Conservation (phyloP, 768 basidiomycete species). For the Royoungia palumana region DNA sequence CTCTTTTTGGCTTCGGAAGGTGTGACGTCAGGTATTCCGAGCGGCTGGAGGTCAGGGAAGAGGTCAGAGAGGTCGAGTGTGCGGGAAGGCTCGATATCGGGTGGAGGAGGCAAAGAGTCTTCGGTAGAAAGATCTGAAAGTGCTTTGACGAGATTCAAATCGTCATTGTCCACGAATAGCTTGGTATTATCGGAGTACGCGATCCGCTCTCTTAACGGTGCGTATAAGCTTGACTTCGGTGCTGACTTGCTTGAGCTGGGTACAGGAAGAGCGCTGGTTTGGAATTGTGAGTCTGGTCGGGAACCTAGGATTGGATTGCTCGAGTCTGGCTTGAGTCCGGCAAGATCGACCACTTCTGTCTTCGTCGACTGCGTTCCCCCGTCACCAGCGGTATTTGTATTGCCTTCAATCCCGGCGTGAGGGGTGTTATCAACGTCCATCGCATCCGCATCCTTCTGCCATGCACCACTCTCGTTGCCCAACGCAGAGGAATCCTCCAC, state of each 20-base stretch:
- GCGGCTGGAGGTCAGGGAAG: constrained; percentile 80
- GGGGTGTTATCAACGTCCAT: constrained; percentile 35
- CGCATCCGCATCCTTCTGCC: constrained; percentile 21
- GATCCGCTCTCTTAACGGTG: constrained; percentile 58
- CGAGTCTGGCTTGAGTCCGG: constrained; percentile 54
- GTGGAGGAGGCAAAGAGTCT: constrained; percentile 11
- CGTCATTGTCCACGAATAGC: constrained; percentile 54
- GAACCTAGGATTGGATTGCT: constrained; percentile 50
- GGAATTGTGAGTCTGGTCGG: constrained; percentile 39
- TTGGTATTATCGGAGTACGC: constrained; percentile 41
- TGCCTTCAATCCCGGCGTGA: constrained; percentile 28
- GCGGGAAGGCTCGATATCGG: constrained; percentile 25
- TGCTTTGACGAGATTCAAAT: constrained; percentile 49
- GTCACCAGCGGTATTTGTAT: constrained; percentile 3
- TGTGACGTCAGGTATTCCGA: constrained; percentile 49
- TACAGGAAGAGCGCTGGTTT: constrained; percentile 13
- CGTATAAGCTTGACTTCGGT: constrained; percentile 44
- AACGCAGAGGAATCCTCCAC: constrained; percentile 53
- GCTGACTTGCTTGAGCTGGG: constrained; percentile 36
- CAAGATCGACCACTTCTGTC: constrained; percentile 22
- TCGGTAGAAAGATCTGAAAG: constrained; percentile 39
- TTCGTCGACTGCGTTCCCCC: constrained; percentile 24
- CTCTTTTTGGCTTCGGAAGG: constrained; percentile 45
- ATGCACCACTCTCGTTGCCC: constrained; percentile 17
- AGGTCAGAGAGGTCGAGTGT: constrained; percentile 58